Base-by-base conservation (phyloP, 495 filamentous ascomycete genomes). In the Penicillium flavigenum region DNA sequence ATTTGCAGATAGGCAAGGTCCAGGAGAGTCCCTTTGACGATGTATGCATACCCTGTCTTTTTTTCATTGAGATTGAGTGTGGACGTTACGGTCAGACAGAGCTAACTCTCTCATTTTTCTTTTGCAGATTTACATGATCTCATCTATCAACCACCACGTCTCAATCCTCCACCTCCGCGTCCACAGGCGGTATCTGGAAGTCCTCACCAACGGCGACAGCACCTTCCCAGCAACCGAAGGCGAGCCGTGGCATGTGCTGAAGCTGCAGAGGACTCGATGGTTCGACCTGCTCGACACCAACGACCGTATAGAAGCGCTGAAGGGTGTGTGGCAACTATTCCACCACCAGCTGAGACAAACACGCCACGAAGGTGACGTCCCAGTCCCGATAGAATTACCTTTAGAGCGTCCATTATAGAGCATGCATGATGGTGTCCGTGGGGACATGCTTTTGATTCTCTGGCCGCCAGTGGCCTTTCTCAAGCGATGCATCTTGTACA, bases 101-200 rank as follows among this genome's bases (percentile, higher is more conserved):
- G 24, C 50, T 56, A 22, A 14, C 12, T 16, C 8, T 34, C 20
- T 26, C 0, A 50, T 51, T 5, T 32, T 17, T 34, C 8, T 17
- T 1, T 52, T 16, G 1, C 73, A 96, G 80, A 81, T 96, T 39
- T 96, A 91, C 72, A 82, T 96, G 64, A 63, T 96, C 47, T 91
- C 88, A 46, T 83, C 86, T 4, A 74, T 96, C 49, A 90, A 92
- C 69, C 91, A 95, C 68, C 92, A 96, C 58, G 70, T 96, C 39
- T 82, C 82, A 52, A 82, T 96, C 47, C 62, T 95, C 43, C 81
- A 89, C 51, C 80, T 92, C 26, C 82, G 87, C 27, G 83, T 96
- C 47, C 90, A 91, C 55, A 72, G 74, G 19, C 70, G 74, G 16
- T 84, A 95, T 57, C 70, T 93, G 32, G 81, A 81, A 0, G 68